Conservation (phyloP, 768 basidiomycete genomes). For the Pleurotus platypus region DNA sequence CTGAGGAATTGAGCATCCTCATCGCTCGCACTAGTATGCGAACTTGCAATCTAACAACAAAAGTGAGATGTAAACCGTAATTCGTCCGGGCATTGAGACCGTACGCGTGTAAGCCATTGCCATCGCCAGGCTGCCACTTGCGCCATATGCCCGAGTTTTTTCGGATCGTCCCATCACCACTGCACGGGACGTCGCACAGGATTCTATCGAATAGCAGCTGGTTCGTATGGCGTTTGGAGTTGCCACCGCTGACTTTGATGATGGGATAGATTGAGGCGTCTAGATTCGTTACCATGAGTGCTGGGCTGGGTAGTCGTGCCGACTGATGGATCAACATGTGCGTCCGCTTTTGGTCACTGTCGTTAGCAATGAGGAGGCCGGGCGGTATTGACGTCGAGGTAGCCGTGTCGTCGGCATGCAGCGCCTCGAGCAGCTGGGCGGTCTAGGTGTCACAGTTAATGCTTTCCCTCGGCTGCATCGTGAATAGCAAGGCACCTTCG, state of each 20-base stretch:
- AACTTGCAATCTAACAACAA: conserved; percentile 67
- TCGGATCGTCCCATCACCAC: conserved; percentile 92
- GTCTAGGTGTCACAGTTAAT: conserved; percentile 45
- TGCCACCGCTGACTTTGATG: conserved; percentile 44
- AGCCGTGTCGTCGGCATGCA: conserved; percentile 75
- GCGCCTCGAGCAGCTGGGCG: conserved; percentile 91
- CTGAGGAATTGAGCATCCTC: conserved; percentile 76
- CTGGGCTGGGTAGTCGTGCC: conserved; percentile 87
- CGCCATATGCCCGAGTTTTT: conserved; percentile 98
- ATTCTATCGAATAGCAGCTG: conserved; percentile 88
- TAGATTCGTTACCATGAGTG: conserved; percentile 92
- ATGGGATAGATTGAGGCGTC: conserved; percentile 87
- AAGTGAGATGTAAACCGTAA: no score
- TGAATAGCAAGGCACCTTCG: conserved; percentile 56
- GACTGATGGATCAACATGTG: conserved; percentile 97
- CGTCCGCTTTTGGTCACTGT: conserved; percentile 89
- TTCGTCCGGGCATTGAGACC: no score
- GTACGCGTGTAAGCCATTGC: conserved; percentile 83
- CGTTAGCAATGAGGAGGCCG: conserved; percentile 92
- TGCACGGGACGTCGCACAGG: conserved; percentile 95
- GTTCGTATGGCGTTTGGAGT: conserved; percentile 15
- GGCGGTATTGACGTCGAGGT: conserved; percentile 67
- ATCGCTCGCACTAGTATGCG: conserved; percentile 94
- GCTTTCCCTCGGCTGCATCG: no score
- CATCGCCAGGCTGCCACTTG: conserved; percentile 84